Base-by-base conservation (phyloP, 495 filamentous ascomycete genomes). In the Talaromyces stipitatus region DNA sequence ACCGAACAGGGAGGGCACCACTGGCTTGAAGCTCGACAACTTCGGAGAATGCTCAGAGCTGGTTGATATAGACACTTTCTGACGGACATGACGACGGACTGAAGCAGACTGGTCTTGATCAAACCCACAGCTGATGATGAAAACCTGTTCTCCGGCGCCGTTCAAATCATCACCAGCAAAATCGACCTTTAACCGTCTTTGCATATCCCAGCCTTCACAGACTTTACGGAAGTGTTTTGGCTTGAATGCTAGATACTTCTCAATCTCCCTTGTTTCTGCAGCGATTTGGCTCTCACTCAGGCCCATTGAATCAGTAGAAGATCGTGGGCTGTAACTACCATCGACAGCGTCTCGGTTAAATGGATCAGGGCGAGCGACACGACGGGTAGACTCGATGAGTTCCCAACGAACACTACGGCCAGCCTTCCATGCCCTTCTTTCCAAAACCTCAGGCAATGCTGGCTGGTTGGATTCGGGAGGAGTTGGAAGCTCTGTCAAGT, bases 151-250 rank as follows among this genome's bases (percentile, higher is more conserved):
- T 23, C 90, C 90, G 33, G 82, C 83, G 11, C 83, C 83, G 46
- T 76, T 71, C 14, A 84, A 80, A 69, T 95, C 90, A 59, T 87
- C 88, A 46, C 84, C 84, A 23, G 87, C 87, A 71, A 96, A 98
- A 67, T 98, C 94, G 7, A 96, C 88, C 64, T 91, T 85, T 18
- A 97, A 69, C 50, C 78, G 86, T 53, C 91, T 83, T 54, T 85
- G 82, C 92, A 97, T 97, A 61, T 96, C 87, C 94, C 95, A 97
- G 3, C 87, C 86, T 54, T 86, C 75, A 69, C 89, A 97, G 7
- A 83, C 72, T 62, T 86, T 88, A 23, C 81, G 85, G 70, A 92
- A 97, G 60, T 91, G 82, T 33, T 82, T 80, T 14, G 91, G 92
- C 62, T 80, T 90, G 64, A 86, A 84, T 5, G 74, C 74, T 20